Evolutionary conservation across 2,329 filamentous ascomycete species (phyloP), one percentile per base, ranked within the genome.

Genomic region (Ascochyta lentis): DNA sequence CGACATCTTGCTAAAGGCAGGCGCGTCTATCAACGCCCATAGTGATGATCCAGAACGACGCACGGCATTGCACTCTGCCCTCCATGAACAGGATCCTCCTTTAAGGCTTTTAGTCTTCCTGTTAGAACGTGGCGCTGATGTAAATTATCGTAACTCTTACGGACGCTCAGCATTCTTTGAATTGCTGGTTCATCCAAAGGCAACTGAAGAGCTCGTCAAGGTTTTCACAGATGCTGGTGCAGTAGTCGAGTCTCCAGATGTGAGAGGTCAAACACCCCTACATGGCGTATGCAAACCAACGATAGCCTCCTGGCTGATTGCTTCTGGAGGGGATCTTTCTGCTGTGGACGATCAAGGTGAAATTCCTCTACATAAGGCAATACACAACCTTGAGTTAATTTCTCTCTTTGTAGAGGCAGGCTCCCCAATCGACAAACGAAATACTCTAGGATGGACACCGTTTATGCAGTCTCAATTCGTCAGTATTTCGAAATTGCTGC

Each of bases 161-260:
- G 47, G 47, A 40, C 47, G 38, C 37, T 50, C 47, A 37, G 15
- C 47, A 42, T 50, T 50, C 38, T 42, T 42, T 27, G 16, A 35
- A 29, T 12, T 50, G 12, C 27, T 50, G 24, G 26, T 31, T 7
- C 37, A 42, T 24, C 38, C 47, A 23, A 19, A 42, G 34, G 47
- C 38, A 22, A 50, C 24, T 27, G 24, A 42, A 34, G 47, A 50
- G 23, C 38, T 42, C 24, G 12, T 50, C 23, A 50, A 50, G 37
- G 33, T 50, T 37, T 50, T 50, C 39, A 42, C 22, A 42, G 38
- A 50, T 42, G 47, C 47, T 50, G 47, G 47, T 29, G 47, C 38
- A 34, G 37, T 42, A 22, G 13, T 50, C 16, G 37, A 39, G 23
- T 39, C 47, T 41, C 47, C 47, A 42, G 39, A 50, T 22, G 24